These are phyloP conservation scores for Prunus padus DNA, from an alignment of 306 rosid genomes.

Conservation along the genomic window DNA sequence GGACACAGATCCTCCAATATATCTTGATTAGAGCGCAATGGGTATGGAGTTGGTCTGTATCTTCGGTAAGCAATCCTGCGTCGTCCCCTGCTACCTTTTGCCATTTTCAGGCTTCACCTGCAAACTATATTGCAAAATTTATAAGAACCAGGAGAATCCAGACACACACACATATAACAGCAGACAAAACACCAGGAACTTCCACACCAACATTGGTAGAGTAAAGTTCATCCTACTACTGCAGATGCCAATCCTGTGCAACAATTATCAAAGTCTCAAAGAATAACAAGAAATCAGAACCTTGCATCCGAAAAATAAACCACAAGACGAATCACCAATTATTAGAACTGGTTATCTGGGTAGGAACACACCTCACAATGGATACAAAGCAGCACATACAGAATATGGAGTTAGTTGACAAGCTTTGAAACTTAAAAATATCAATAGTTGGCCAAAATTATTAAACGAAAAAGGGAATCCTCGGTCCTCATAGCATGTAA, in stretches of 20 bases:
- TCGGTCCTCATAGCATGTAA: not conserved
- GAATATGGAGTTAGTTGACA: not conserved
- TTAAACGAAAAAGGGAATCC: not conserved
- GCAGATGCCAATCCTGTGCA: not conserved
- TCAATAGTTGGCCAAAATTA: not conserved
- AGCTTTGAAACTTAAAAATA: not conserved
- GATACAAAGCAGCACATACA: not conserved
- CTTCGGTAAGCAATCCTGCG: constrained; percentile 62
- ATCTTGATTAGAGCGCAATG: constrained; percentile 50
- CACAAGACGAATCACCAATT: not conserved
- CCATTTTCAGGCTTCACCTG: constrained; percentile 66
- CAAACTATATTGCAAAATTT: constrained; percentile 17
- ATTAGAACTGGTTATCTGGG: not conserved
- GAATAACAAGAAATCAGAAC: not conserved
- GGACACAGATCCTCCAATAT: constrained; percentile 52
- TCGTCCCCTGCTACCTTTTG: constrained; percentile 86
- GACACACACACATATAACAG: not conserved
- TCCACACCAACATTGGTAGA: not conserved
- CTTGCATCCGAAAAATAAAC: not conserved
- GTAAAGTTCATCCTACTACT: not conserved
- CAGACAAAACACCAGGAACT: not conserved
- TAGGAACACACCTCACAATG: not conserved
- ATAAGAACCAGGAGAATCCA: not conserved
- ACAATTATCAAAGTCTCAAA: not conserved
- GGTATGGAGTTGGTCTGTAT: constrained; percentile 68